Base-by-base conservation (phyloP, 2,329 filamentous ascomycete genomes). In the Chaetomium strumarium region DNA sequence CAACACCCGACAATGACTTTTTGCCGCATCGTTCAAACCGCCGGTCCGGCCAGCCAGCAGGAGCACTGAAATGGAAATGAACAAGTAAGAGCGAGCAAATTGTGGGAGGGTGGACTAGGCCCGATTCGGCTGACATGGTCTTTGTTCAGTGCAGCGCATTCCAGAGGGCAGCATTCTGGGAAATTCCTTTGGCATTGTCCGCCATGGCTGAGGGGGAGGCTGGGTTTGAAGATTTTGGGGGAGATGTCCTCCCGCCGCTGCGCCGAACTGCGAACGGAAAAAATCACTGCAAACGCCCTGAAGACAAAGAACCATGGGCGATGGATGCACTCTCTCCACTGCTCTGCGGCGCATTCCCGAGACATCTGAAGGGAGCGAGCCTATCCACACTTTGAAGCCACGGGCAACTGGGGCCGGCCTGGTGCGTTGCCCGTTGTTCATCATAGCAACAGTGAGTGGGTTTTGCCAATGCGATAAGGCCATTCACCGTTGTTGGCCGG, bases 301-400 rank as follows among this genome's bases (percentile, higher is more conserved):
- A 38, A 29, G 55, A 56, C 46, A 54, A 53, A 60, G 48, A 50
- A 46, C 45, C 40, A 56, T 54, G 58, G 58, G 55, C 39, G 24
- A 7, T 24, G 24, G 24, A 24, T 7, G 24, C 45, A 45, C 45
- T 10, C 56, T 53, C 56, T 55, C 55, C 59, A 54, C 53, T 52
- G 58, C 38, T 52, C 49, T 41, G 44, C 66, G 66, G 69, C 67
- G 64, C 67, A 69, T 65, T 71, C 69, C 70, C 69, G 70, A 72
- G 67, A 72, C 70, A 55, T 46, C 34, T 38, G 29, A 48, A 48
- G 46, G 44, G 17, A 17, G 34, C 17, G 17, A n/a, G 29, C 17
- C 33, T 38, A 20, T 37, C 34, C 20, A 13, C 17, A 13, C 20
- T 31, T n/a, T 29, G 2, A n/a, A n/a, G 29, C 31, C 30, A 48